Percentiles rank a stretch among this genome's conserved stretches.
These are phyloP conservation scores for Curvularia eragrostidis DNA, from an alignment of 2,329 filamentous ascomycete species.

Conservation along the genomic window DNA sequence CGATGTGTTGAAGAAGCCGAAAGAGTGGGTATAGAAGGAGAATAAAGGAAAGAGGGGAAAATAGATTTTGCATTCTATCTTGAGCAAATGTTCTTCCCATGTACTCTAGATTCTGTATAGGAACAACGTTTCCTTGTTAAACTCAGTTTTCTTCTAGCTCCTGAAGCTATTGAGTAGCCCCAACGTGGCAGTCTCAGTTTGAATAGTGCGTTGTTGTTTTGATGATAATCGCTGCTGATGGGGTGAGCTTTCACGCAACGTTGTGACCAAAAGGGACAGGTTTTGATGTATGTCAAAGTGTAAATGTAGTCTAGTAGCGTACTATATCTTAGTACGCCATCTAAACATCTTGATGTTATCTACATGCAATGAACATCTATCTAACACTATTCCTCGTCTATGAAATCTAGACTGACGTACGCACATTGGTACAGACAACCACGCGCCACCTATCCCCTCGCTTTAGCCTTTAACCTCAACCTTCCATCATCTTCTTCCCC, in stretches of 20 bases:
- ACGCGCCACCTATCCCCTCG: slow-evolving; percentile 1
- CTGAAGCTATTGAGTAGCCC: no score
- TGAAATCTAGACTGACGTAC: not conserved
- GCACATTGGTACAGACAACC: not conserved
- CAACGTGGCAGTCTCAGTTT: no score
- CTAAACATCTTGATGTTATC: not conserved
- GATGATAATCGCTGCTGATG: no score
- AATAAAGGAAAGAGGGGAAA: not conserved
- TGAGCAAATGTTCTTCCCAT: not conserved
- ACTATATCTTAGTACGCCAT: no score
- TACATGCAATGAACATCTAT: not conserved
- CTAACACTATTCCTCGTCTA: not conserved
- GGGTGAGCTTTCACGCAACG: no score
- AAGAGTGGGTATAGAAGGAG: slow-evolving; percentile 61
- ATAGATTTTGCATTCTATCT: not conserved
- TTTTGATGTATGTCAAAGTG: no score
- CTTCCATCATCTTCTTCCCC: slow-evolving; percentile 34
- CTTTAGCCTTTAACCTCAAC: slow-evolving; percentile 32
- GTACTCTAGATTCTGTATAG: not conserved
- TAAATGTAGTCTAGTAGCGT: no score
- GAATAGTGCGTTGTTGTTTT: no score
- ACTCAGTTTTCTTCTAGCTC: no score
- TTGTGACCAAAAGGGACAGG: no score
- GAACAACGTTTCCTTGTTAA: no score
- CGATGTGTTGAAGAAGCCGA: slow-evolving; percentile 69